Percentiles rank a stretch among this genome's conserved stretches.
Conservation (phyloP, 1,284 basidiomycete genomes). For the Cystobasidium slooffiae region DNA sequence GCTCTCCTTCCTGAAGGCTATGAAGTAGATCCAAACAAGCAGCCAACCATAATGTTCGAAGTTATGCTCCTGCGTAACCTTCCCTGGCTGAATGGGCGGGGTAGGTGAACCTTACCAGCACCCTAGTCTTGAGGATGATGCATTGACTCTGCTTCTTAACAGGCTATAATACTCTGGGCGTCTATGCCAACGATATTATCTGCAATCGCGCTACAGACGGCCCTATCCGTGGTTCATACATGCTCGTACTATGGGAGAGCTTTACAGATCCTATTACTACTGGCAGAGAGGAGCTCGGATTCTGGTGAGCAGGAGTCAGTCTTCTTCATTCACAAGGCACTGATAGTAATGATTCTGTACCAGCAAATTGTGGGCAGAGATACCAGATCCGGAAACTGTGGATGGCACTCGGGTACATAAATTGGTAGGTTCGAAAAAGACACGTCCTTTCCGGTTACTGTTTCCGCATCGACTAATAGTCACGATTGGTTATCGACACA, state of each 20-base stretch:
- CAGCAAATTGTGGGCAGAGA: constrained; percentile 48
- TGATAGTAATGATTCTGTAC: constrained; percentile 8
- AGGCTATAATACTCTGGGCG: constrained; percentile 53
- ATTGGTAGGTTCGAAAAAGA: constrained; percentile 3
- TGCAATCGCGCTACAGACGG: constrained; percentile 44
- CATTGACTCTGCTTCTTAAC: not conserved
- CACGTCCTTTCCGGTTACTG: not conserved
- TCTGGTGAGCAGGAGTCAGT: not conserved
- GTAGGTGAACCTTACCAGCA: not conserved
- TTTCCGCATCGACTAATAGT: not conserved
- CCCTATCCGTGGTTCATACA: constrained; percentile 48
- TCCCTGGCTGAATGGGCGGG: constrained; percentile 52
- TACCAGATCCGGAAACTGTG: constrained; percentile 46
- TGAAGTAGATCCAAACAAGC: not conserved
- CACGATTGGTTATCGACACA: not conserved
- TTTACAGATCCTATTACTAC: constrained; percentile 53
- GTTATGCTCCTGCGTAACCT: constrained; percentile 53
- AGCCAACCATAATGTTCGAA: constrained; percentile 51
- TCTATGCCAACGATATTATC: constrained; percentile 50
- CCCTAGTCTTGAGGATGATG: not conserved
- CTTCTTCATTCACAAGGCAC: not conserved
- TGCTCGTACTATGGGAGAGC: constrained; percentile 52
- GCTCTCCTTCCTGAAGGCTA: constrained; percentile 47
- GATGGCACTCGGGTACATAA: constrained; percentile 42
- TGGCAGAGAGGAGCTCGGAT: constrained; percentile 47